Evolutionary conservation across 257 asterid species (phyloP).

Genomic region (Solanum commersonii): DNA sequence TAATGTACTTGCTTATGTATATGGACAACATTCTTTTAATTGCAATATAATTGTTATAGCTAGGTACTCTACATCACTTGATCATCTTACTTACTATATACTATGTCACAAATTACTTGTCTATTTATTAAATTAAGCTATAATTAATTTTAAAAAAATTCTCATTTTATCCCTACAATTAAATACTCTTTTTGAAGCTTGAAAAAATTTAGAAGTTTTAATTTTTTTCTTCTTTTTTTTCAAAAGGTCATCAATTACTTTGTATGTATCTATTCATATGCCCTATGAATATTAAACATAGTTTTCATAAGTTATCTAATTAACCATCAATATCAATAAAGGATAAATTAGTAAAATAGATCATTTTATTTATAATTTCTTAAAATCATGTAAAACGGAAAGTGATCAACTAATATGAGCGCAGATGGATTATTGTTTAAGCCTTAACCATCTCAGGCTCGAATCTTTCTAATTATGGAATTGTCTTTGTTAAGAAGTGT

Average conservation of each 20-base stretch:
- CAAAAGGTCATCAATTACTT: neutral
- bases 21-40: neutral
- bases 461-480: too few species aligned
- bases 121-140: neutral
- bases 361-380: neutral
- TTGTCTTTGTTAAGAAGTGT: neutral
- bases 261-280: neutral
- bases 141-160: too few species aligned
- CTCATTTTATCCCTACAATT: neutral
- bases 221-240: fast-evolving
- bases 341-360: neutral
- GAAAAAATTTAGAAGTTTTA: too few species aligned
- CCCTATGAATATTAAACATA: neutral
- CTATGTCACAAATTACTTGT: neutral
- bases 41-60: too few species aligned
- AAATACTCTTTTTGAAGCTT: too few species aligned
- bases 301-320: too few species aligned
- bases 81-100: too few species aligned
- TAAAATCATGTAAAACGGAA: too few species aligned
- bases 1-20: neutral
- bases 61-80: too few species aligned
- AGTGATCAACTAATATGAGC: neutral
- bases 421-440: neutral
- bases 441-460: neutral
- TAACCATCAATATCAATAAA: neutral